Conservation (phyloP, 2,329 filamentous ascomycete genomes). For the Macroventuria anomochaeta region DNA sequence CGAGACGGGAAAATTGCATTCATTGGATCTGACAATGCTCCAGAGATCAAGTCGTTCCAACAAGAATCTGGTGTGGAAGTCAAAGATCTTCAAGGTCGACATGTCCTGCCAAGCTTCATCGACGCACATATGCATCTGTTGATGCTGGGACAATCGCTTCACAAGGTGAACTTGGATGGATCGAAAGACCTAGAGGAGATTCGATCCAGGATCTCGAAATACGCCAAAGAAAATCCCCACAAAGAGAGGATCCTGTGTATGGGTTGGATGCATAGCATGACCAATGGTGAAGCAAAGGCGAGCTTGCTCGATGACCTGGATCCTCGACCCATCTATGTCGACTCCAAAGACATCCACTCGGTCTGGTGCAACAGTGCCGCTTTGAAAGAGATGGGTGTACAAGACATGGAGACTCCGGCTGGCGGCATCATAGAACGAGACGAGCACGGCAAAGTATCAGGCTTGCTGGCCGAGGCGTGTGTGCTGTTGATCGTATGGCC, state of each 20-base stretch:
- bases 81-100: conserved; percentile 47
- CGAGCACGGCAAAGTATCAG: conserved; percentile 55
- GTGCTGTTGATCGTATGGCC: conserved; percentile 63
- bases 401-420: conserved; percentile 55
- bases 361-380: conserved; percentile 63
- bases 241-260: conserved; percentile 58
- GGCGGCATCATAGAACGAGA: conserved; percentile 62
- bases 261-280: conserved; percentile 65
- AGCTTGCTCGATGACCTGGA: conserved; percentile 61
- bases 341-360: conserved; percentile 64
- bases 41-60: conserved; percentile 36
- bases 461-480: conserved; percentile 62
- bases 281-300: conserved; percentile 57
- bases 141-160: conserved; percentile 61
- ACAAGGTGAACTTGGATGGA: conserved; percentile 57
- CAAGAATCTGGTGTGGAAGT: conserved; percentile 24
- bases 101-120: conserved; percentile 62
- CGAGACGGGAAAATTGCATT: conserved; percentile 51
- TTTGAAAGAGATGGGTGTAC: conserved; percentile 58
- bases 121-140: conserved; percentile 66
- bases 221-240: conserved; percentile 55
- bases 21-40: conserved; percentile 42
- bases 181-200: conserved; percentile 60
- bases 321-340: conserved; percentile 61
- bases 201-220: conserved; percentile 53